Conservation (phyloP, 441 rosid species). For the Croton setiger region DNA sequence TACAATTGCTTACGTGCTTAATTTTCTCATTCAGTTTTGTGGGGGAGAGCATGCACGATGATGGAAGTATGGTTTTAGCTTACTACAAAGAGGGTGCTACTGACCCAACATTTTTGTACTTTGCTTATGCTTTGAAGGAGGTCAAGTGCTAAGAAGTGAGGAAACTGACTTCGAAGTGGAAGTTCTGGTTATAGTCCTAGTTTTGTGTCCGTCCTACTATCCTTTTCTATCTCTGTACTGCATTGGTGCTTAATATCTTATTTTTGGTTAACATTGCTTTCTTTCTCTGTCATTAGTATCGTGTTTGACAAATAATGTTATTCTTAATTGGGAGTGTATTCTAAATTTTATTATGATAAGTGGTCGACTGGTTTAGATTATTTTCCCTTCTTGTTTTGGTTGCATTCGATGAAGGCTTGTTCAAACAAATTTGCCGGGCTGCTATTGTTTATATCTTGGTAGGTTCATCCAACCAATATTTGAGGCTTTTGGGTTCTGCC, state of each 20-base stretch:
- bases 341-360: neutral
- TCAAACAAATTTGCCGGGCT: neutral
- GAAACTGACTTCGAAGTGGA: constrained; percentile 22
- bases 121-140: constrained; percentile 82
- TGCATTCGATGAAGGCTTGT: neutral
- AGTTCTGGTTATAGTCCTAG: constrained; percentile 29
- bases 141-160: constrained; percentile 65
- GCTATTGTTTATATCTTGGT: too few relatives aligned
- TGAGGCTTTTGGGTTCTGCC: too few relatives aligned
- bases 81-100: constrained; percentile 95
- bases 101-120: constrained; percentile 95
- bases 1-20: neutral
- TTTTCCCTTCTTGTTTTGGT: neutral
- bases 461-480: too few relatives aligned
- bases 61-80: constrained; percentile 69
- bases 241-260: constrained; percentile 9
- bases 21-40: constrained; percentile 54
- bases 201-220: constrained; percentile 15
- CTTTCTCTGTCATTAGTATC: constrained; percentile 3
- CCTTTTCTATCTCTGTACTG: constrained; percentile 1
- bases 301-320: constrained; percentile 18
- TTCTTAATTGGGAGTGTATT: neutral
- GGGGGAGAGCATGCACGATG: constrained; percentile 94
- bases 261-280: constrained; percentile 14
- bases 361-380: neutral